Conservation (phyloP, 176 grass and related monocot species). For the Thinopyrum elongatum region DNA sequence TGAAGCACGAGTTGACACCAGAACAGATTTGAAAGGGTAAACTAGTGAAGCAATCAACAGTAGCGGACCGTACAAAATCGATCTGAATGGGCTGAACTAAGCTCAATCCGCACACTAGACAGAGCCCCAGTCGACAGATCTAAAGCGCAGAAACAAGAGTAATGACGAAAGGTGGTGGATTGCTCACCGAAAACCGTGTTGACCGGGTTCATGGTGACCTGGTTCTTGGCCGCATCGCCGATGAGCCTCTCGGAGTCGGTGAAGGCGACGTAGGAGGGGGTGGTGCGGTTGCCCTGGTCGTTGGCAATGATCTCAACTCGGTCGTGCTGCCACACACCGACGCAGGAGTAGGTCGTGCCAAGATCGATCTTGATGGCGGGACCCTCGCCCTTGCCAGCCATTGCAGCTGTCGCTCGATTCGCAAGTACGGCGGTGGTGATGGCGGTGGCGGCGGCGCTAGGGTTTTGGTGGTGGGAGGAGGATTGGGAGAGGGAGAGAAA, state of each 20-base stretch:
- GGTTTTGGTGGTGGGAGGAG: not conserved
- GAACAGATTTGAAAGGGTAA: not conserved
- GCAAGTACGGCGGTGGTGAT: not conserved
- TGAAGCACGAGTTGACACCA: not conserved
- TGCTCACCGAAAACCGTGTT: slow-evolving; percentile 46
- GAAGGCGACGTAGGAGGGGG: slow-evolving; percentile 72
- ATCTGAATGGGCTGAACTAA: not conserved
- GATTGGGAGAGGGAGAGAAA: not conserved
- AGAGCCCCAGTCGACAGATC: not conserved
- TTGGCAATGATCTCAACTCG: slow-evolving; percentile 36
- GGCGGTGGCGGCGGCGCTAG: slow-evolving; percentile 4
- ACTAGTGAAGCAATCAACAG: not conserved
- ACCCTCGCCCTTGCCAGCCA: slow-evolving; percentile 53
- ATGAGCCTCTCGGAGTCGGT: slow-evolving; percentile 59
- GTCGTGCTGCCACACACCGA: slow-evolving; percentile 77
- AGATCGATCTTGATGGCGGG: slow-evolving; percentile 69
- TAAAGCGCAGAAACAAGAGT: not conserved
- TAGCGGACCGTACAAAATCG: not conserved
- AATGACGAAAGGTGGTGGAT: not conserved
- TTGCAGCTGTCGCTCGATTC: not conserved
- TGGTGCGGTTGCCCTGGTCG: slow-evolving; percentile 39
- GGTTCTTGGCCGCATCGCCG: slow-evolving; percentile 52
- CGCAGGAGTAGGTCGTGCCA: slow-evolving; percentile 68
- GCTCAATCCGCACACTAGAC: not conserved
- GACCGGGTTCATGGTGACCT: slow-evolving; percentile 53